A percentile compares a stretch with the other conserved stretches of the same genome.
phyloP scores from a whole-genome alignment of 805 yeast species.

The Phaffomyces opuntiae region DNA sequence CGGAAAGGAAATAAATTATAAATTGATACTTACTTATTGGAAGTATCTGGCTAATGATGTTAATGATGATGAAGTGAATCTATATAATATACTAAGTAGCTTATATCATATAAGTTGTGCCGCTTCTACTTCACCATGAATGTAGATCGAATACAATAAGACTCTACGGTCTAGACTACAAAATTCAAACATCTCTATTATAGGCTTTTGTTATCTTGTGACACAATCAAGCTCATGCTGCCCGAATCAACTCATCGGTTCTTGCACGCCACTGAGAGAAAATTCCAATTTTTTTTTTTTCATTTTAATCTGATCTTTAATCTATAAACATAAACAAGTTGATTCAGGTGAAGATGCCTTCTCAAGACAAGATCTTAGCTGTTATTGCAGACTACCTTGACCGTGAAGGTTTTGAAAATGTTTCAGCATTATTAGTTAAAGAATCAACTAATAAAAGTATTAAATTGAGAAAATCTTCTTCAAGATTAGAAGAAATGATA shows the following conservation, averaged over 20 bases:
- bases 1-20: constrained; percentile 1
- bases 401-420: constrained; percentile 14
- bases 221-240: neutral
- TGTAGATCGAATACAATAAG: too few species aligned
- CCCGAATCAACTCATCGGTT: neutral
- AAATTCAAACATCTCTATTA: too few species aligned
- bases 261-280: neutral
- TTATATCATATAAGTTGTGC: too few species aligned
- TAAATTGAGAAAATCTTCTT: constrained; percentile 5
- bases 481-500: constrained; percentile 7
- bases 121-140: too few species aligned
- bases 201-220: neutral
- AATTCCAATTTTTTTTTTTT: neutral
- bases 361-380: constrained; percentile 15
- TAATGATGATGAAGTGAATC: too few species aligned
- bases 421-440: constrained; percentile 14
- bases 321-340: neutral
- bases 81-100: too few species aligned
- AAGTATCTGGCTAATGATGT: too few species aligned
- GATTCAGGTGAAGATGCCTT: constrained; percentile 17
- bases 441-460: constrained; percentile 15
- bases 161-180: too few species aligned
- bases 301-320: neutral
- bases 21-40: neutral
- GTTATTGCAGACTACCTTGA: constrained; percentile 19